Base-by-base conservation (phyloP, 2,329 filamentous ascomycete genomes). In the Aspergillus novofumigatus region DNA sequence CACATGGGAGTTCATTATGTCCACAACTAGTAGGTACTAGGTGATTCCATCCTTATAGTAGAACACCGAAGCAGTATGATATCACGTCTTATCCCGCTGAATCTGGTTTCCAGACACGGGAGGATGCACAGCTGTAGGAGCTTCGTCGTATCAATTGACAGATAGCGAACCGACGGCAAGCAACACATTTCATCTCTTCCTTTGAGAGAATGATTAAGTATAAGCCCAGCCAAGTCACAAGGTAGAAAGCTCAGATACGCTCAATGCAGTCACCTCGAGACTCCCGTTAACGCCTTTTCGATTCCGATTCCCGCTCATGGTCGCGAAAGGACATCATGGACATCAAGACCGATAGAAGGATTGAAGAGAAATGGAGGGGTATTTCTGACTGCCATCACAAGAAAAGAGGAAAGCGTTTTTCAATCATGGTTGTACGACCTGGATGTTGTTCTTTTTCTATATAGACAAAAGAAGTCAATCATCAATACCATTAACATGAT, bases 371-470 rank as follows among this genome's bases (percentile, higher is more conserved):
- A 41, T 47, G 25, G 14, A 23, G 44, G 20, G 44, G 11, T 47
- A 26, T 47, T 23, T 11, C 11, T 17, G 21, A n/a, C 11, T 23
- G 11, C 10, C 44, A 26, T 47, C 44, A 17, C 44, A 47, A 47
- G 44, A 14, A 47, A 25, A 7, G 44, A 47, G 44, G 44, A 26
- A 25, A 32, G 29, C 9, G 52, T 32, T n/a, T 51, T 51, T 25
- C 28, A 41, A 50, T 65, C 65, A 74, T 60, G 78, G 77, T 64
- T 79, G 77, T 41, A 79, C 77, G 44, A 79, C 77, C 62, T 79
- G 77, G 45, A 79, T 75, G 58, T 79, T 78, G 65, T 79, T 77
- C 69, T 79, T 79, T 61, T 77, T 79, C 77, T 79, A 60, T 63
- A 63, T 63, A 51, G 28, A 35, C n/a, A 48, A 29, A 60, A 25